Conservation (phyloP, 371 early-diverging fungal species). For the Blakeslea trispora region DNA sequence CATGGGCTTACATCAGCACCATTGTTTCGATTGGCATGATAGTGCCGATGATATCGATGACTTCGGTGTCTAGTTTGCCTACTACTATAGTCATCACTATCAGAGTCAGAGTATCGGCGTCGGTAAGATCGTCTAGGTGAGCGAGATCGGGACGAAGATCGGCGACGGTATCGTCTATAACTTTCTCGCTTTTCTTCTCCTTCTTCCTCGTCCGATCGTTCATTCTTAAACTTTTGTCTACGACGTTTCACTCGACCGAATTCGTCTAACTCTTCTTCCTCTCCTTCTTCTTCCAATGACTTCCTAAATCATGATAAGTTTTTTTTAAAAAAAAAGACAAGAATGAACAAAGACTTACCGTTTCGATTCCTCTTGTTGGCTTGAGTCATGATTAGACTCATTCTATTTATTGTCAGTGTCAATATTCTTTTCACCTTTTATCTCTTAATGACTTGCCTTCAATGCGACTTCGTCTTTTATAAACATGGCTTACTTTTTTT, state of each 20-base stretch:
- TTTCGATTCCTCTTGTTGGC: no score
- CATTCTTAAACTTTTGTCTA: constrained; percentile 38
- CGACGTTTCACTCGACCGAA: constrained; percentile 52
- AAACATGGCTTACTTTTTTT: not conserved
- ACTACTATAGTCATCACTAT: constrained; percentile 26
- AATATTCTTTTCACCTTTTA: not conserved
- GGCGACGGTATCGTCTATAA: constrained; percentile 21
- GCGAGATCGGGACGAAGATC: constrained; percentile 31
- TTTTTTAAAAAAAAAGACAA: no score
- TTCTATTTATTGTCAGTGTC: no score
- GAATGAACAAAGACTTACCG: no score
- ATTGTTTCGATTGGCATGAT: constrained; percentile 9
- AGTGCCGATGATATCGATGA: constrained; percentile 9
- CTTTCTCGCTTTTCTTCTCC: constrained; percentile 52
- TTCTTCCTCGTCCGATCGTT: constrained; percentile 54
- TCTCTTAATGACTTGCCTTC: no score
- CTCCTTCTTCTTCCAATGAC: constrained; percentile 13
- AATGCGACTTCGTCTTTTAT: not conserved
- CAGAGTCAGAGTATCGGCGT: constrained; percentile 33
- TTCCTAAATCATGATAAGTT: no score
- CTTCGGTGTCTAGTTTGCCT: constrained; percentile 18
- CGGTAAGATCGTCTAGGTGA: constrained; percentile 24
- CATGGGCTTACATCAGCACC: constrained; percentile 26
- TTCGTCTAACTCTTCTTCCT: constrained; percentile 50
- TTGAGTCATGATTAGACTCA: no score